These are phyloP conservation scores for Cotoneaster glaucophyllus DNA, from an alignment of 306 rosid species.

Conservation along the genomic window DNA sequence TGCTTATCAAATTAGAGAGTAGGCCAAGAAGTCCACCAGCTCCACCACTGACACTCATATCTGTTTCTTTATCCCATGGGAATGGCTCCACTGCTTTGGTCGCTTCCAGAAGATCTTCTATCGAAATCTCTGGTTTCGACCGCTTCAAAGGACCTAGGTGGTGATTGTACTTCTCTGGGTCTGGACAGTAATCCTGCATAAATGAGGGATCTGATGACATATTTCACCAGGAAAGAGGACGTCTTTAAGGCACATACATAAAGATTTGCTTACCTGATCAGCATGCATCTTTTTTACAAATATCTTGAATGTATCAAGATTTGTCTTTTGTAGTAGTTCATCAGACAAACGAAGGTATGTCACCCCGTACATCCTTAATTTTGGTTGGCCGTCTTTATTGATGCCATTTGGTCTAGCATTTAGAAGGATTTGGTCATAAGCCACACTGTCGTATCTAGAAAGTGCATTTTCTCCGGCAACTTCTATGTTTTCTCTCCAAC, in stretches of 20 bases:
- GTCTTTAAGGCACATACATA: constrained; percentile 5
- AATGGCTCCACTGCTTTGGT: constrained; percentile 54
- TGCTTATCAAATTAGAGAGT: constrained; percentile 12
- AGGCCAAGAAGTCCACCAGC: constrained; percentile 27
- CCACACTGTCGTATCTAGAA: constrained; percentile 48
- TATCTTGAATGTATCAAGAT: constrained; percentile 53
- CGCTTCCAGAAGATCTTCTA: constrained; percentile 51
- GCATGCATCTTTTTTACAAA: constrained; percentile 86
- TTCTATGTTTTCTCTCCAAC: constrained; percentile 65
- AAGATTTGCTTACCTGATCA: constrained; percentile 57
- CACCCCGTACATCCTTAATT: constrained; percentile 56
- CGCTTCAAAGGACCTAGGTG: constrained; percentile 40
- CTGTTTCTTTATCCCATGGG: constrained; percentile 64
- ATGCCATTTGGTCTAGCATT: constrained; percentile 84
- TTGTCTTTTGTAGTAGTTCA: constrained; percentile 42
- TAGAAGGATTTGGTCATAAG: constrained; percentile 71
- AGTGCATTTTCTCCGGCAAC: constrained; percentile 98
- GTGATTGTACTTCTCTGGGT: constrained; percentile 47
- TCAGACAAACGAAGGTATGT: constrained; percentile 71
- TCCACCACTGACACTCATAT: constrained; percentile 44
- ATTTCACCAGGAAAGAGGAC: neutral
- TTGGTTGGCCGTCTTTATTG: constrained; percentile 44
- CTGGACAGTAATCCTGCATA: constrained; percentile 52
- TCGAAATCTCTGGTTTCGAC: constrained; percentile 49
- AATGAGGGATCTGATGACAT: neutral